Base-by-base conservation (phyloP, 208 protist species). In the Leptomonas pyrrhocoris region DNA sequence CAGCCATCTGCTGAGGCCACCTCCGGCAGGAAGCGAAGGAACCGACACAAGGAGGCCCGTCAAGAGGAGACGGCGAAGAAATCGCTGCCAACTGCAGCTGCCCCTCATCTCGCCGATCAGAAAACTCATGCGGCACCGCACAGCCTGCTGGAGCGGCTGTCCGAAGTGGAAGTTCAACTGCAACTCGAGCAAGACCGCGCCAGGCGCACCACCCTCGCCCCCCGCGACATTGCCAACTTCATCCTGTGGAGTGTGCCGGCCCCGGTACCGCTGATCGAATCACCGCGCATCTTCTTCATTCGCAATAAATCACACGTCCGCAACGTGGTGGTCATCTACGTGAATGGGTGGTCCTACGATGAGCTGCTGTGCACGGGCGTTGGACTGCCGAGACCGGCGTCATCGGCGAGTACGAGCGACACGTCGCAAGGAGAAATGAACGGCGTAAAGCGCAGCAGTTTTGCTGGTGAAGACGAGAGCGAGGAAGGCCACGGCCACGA, bases 261-360 rank as follows among this genome's bases (percentile, higher is more conserved):
- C 36, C 59, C 83, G 11, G 74, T 93, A 36, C 91, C 88, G 2
- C 65, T 93, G 19, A 79, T 94, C 55, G 88, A 96, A 60, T 80
- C 79, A 15, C 91, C 91, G 30, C 63, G 74, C 21, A 72, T 87
- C 27, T 93, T 93, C 70, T 90, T 92, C 46, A 60, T 96, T 51
- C 80, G 79, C 59, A 94, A 93, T 64, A 90, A 89, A 61, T 93
- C 86, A 5, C 78, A 56, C 13, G 43, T 96, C 42, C 79, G 86
- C 13, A 84, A 93, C 74, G 77, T 88, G 28, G 74, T 92, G n/a
- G 68, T 93, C 11, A 54, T 96, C 18, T 96, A 92, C 59, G 84
- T 94, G 27, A 89, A 94, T 53, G 88, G 88, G 13, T 91, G 83
- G 85, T 88, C 85, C 27, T 86, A 89, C 67, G 84, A 92, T 50